phyloP scores from a whole-genome alignment of 1,284 basidiomycete genomes.

The Bjerkandera adusta region DNA sequence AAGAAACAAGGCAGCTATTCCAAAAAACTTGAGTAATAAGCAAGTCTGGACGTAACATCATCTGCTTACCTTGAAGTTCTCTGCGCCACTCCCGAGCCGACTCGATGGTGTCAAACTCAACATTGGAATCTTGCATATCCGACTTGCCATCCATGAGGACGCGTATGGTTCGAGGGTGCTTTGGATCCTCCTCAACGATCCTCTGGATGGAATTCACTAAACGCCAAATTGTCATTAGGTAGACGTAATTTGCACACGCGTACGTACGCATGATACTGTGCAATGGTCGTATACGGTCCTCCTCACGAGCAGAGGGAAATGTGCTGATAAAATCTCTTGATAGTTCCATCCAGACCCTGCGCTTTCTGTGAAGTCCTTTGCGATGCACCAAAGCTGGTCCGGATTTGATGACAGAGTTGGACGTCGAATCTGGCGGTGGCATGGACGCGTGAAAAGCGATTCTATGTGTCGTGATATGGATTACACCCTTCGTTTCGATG shows the following conservation, averaged over 20 bases:
- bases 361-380: conserved; percentile 40
- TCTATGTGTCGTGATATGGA: conserved; percentile 66
- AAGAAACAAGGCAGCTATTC: conserved; percentile 43
- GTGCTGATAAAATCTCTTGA: conserved; percentile 60
- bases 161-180: conserved; percentile 41
- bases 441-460: conserved; percentile 65
- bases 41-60: background rate
- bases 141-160: conserved; percentile 34
- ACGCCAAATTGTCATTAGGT: conserved; percentile 35
- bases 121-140: conserved; percentile 25
- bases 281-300: conserved; percentile 53
- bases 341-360: conserved; percentile 66
- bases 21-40: background rate
- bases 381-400: conserved; percentile 54
- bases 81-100: conserved; percentile 60
- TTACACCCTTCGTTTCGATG: conserved; percentile 43
- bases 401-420: conserved; percentile 42
- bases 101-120: conserved; percentile 61
- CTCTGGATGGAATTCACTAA: conserved; percentile 40
- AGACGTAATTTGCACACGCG: background rate
- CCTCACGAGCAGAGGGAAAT: conserved; percentile 54
- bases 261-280: conserved; percentile 51
- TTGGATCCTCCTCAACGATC: no score
- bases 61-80: conserved; percentile 43
- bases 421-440: conserved; percentile 42